Evolutionary conservation across 2,329 filamentous ascomycete genomes (phyloP).

Genomic region (Trichoderma simmonsii): DNA sequence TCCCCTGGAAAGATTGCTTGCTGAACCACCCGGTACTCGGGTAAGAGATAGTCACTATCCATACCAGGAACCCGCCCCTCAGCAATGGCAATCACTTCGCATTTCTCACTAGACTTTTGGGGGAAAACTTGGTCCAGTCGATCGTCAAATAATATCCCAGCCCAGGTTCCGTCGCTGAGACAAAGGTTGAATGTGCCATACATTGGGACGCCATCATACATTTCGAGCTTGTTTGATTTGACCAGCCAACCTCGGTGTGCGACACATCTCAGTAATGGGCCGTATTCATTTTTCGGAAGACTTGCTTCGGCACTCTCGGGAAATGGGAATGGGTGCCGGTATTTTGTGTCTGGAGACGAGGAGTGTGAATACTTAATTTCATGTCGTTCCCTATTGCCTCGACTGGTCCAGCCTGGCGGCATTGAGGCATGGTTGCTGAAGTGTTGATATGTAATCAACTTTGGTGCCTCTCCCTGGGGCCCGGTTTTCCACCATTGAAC

Average conservation of each 20-base stretch:
- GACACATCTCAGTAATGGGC: background rate
- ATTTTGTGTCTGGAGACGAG: background rate
- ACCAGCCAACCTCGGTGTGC: background rate
- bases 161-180: background rate
- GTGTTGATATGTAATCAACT: background rate
- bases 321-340: background rate
- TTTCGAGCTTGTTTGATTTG: background rate
- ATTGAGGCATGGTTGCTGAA: background rate
- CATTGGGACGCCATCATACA: too few species aligned
- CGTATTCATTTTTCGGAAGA: background rate
- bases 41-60: rapidly evolving
- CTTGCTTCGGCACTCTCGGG: background rate
- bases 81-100: background rate
- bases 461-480: background rate
- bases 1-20: too few species aligned
- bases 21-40: too few species aligned
- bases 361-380: background rate
- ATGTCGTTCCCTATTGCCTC: too few species aligned
- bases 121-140: background rate
- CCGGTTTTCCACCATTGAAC: background rate
- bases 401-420: background rate
- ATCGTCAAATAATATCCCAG: background rate
- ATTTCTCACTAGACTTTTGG: background rate
- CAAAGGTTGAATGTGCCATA: background rate
- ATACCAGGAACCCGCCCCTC: background rate